Conservation (phyloP, 768 basidiomycete species). For the Psilocybe cyanescens region DNA sequence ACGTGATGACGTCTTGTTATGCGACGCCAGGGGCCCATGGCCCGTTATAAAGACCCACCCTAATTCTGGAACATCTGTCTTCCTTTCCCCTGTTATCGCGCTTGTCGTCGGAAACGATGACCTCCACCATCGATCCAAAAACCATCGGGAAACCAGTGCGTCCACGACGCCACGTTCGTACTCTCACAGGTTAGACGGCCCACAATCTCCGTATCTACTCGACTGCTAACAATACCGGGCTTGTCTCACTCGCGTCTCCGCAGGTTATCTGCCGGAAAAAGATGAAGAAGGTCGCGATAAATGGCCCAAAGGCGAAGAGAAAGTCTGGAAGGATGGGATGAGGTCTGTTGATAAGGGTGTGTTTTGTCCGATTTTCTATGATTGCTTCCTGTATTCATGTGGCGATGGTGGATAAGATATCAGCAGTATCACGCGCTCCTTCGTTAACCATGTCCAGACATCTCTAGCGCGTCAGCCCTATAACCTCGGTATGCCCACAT, state of each 20-base stretch:
- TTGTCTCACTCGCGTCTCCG: not conserved
- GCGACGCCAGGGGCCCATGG: constrained; percentile 15
- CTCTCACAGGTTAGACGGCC: constrained; percentile 57
- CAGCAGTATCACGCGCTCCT: constrained; percentile 65
- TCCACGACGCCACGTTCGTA: constrained; percentile 68
- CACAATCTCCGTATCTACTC: not conserved
- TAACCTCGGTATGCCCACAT: constrained; percentile 65
- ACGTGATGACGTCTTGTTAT: constrained; percentile 23
- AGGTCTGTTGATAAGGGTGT: constrained; percentile 61
- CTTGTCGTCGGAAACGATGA: constrained; percentile 45
- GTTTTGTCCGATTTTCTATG: constrained; percentile 7
- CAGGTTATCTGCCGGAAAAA: constrained; percentile 80
- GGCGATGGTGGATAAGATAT: constrained; percentile 46
- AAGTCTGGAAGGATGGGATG: constrained; percentile 68
- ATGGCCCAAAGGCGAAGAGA: constrained; percentile 84
- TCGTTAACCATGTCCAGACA: constrained; percentile 86
- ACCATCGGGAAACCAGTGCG: constrained; percentile 65
- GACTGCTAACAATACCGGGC: constrained; percentile 1
- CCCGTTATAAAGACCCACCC: constrained; percentile 14
- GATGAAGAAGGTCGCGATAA: constrained; percentile 80
- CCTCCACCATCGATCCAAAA: constrained; percentile 66
- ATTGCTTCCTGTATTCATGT: not conserved
- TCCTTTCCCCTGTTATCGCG: constrained; percentile 13
- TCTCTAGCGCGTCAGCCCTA: constrained; percentile 90
- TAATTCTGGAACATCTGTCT: not conserved